phyloP scores from a whole-genome alignment of 441 rosid genomes.

The Populus hybrid region DNA sequence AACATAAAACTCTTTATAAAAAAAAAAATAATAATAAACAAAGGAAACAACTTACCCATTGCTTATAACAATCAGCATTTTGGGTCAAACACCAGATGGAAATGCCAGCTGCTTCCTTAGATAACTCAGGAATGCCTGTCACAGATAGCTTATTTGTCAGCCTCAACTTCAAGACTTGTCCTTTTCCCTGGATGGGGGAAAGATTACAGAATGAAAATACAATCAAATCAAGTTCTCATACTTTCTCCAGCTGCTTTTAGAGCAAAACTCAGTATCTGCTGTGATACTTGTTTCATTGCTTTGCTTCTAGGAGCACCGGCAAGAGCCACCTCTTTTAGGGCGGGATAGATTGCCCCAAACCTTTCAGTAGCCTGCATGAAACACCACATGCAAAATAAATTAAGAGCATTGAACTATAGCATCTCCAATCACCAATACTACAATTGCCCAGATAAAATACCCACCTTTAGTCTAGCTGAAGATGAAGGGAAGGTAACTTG shows the following conservation, averaged over 20 bases:
- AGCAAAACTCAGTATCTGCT: conserved; percentile 56
- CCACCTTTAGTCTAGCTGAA: conserved; percentile 75
- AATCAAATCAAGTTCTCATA: conserved; percentile 20
- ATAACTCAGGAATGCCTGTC: conserved; percentile 55
- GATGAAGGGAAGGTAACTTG: conserved; percentile 69
- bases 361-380: conserved; percentile 79
- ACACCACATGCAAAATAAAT: conserved; percentile 16
- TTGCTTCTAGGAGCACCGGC: conserved; percentile 80
- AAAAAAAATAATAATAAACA: background rate
- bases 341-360: conserved; percentile 71
- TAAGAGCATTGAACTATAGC: conserved; percentile 8
- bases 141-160: conserved; percentile 1
- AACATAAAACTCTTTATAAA: background rate
- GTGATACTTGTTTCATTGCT: conserved; percentile 79
- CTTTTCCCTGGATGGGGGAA: background rate
- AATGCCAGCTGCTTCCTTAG: conserved; percentile 70
- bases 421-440: conserved; percentile 2
- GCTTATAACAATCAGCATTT: conserved; percentile 75
- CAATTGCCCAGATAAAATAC: conserved; percentile 15
- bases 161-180: background rate
- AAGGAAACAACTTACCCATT: conserved; percentile 55
- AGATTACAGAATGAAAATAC: background rate
- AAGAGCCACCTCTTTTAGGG: conserved; percentile 75
- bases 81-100: conserved; percentile 70
- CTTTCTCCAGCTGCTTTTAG: conserved; percentile 77